Evolutionary conservation across 768 basidiomycete species (phyloP).

Genomic region (Termitomyces sp.): DNA sequence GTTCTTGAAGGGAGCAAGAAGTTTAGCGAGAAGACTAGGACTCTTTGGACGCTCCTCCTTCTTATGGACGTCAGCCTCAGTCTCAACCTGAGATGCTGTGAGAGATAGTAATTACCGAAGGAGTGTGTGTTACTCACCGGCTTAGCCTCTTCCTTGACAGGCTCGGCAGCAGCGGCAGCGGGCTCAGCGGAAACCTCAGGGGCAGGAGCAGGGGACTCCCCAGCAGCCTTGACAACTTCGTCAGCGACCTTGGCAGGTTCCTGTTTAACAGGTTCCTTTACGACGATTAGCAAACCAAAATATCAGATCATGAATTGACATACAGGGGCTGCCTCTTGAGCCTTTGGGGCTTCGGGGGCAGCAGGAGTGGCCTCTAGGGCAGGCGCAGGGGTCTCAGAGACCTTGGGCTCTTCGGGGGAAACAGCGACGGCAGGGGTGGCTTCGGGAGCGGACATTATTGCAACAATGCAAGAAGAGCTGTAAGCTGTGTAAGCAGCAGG

Average conservation of each 20-base stretch:
- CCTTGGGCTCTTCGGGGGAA: conserved; percentile 50
- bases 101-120: conserved; percentile 1
- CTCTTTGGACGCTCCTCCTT: conserved; percentile 83
- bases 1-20: conserved; percentile 76
- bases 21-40: conserved; percentile 68
- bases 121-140: conserved; percentile 24
- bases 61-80: conserved; percentile 47
- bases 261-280: neutral
- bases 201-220: conserved; percentile 16
- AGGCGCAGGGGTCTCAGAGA: conserved; percentile 34
- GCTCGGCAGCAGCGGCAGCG: conserved; percentile 18
- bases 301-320: neutral
- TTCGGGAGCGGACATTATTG: conserved; percentile 84
- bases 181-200: conserved; percentile 17
- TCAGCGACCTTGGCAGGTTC: conserved; percentile 3
- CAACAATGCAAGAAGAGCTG: conserved; percentile 54
- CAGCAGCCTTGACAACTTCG: conserved; percentile 27
- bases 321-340: conserved; percentile 22
- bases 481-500: conserved; percentile 10
- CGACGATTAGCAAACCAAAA: neutral
- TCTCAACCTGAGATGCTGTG: conserved; percentile 19
- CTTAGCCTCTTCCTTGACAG: conserved; percentile 36
- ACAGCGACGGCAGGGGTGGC: conserved; percentile 37
- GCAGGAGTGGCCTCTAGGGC: conserved; percentile 39
- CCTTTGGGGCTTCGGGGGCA: conserved; percentile 49